Evolutionary conservation across 176 grass and related monocot genomes (phyloP).

Genomic region (Cenchrus fungigraminus): DNA sequence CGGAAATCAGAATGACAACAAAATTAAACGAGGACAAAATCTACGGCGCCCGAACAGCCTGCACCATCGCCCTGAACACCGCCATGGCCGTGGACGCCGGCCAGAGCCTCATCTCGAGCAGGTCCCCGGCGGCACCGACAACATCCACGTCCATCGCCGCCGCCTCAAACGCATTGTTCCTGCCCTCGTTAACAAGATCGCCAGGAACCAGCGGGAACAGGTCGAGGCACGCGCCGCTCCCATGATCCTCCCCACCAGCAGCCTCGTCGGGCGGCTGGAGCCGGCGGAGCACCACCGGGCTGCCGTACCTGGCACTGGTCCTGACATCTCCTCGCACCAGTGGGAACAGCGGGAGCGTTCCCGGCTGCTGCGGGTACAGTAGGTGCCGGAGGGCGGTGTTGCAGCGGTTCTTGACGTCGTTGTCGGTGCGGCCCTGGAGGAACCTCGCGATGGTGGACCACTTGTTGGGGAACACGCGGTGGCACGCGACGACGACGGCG

Average conservation of each 20-base stretch:
- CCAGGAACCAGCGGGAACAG: not conserved
- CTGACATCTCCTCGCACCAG: not conserved
- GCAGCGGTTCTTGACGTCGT: constrained; percentile 83
- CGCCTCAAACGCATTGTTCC: not conserved
- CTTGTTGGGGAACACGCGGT: constrained; percentile 47
- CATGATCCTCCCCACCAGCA: not conserved
- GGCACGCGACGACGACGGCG: not conserved
- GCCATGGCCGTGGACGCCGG: not conserved
- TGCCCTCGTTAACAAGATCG: not conserved
- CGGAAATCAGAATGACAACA: not conserved
- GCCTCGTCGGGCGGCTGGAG: not conserved
- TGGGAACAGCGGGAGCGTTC: not conserved
- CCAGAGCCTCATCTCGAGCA: not conserved
- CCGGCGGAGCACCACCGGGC: not conserved
- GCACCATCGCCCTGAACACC: constrained; percentile 7
- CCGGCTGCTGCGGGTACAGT: not conserved
- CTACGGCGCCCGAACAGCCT: constrained; percentile 13
- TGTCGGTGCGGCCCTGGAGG: constrained; percentile 81
- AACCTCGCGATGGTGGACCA: constrained; percentile 79
- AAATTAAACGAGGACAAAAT: not conserved
- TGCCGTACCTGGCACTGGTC: not conserved
- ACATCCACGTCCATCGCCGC: not conserved
- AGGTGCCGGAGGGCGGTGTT: constrained; percentile 62
- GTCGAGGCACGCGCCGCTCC: not conserved
- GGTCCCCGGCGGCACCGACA: too few species aligned